Percentiles rank a stretch among this genome's conserved stretches.
Evolutionary conservation across 257 asterid species (phyloP).

Genomic region (Nicotiana attenuata): DNA sequence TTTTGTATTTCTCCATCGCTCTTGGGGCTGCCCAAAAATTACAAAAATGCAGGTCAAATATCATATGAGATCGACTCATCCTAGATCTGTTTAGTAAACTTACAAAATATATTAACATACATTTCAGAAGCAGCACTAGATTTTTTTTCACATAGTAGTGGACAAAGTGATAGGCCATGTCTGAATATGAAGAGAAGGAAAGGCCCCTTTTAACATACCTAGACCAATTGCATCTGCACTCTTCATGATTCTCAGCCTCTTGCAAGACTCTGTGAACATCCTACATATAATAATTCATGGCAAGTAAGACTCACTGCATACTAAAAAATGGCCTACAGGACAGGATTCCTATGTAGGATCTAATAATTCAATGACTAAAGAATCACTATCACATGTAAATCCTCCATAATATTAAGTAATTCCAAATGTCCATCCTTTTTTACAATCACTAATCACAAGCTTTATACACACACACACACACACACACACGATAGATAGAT

Average conservation of each 20-base stretch:
- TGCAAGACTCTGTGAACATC: slow-evolving; percentile 35
- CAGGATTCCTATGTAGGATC: neutral
- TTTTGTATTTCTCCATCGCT: slow-evolving; percentile 31
- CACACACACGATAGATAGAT: neutral
- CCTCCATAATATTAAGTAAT: too few relatives aligned
- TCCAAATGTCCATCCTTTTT: neutral
- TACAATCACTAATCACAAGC: neutral
- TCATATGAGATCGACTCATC: neutral
- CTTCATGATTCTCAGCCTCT: slow-evolving; percentile 35
- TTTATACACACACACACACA: too few relatives aligned
- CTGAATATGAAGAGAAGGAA: neutral
- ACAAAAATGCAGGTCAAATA: neutral
- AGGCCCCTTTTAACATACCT: slow-evolving; percentile 16
- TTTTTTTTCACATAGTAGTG: too few relatives aligned
- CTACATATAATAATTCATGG: slow-evolving; percentile 11
- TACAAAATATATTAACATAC: neutral
- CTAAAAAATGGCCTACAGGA: neutral
- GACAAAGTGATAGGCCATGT: too few relatives aligned
- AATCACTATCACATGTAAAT: too few relatives aligned
- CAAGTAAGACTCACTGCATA: neutral
- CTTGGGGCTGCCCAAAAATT: slow-evolving; percentile 22
- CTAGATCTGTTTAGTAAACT: neutral
- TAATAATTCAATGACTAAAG: too few relatives aligned
- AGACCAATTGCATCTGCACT: slow-evolving; percentile 38
- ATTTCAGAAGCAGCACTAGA: neutral